Base-by-base conservation (phyloP, 768 basidiomycete species). In the Podaxis sp. region DNA sequence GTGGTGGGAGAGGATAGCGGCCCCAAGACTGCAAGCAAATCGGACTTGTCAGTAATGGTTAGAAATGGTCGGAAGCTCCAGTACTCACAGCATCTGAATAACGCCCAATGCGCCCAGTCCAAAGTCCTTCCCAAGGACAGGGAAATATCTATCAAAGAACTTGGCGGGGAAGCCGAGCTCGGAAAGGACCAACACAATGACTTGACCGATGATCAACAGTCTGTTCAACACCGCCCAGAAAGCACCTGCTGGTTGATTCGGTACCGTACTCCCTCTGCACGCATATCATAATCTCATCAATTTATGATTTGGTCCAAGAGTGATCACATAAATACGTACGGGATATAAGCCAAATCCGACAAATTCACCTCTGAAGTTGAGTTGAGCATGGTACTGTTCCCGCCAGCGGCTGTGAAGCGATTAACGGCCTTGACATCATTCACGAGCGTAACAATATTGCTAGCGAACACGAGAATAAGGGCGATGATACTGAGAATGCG, bases 151-250 rank as follows among this genome's bases (percentile, higher is more conserved):
- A 71, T 86, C 81, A 76, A 96, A 96, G 80, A 94, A 91, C 33
- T 78, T 71, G 7, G 83, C 74, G 11, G 93, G 93, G 84, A 92
- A 91, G 65, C 90, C 87, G 63, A 95, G 65, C 75, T 97, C 95
- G 61, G 94, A 90, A 62, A 95, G 74, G 65, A 95, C 75, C 69
- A 96, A 87, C 36, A 93, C 80, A 69, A 95, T 73, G 64, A 89
- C 84, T 78, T 95, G 91, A 74, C 91, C 87, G 65, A 95, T 85
- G 73, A 96, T 93, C 73, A 96, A 84, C 61, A 96, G 82, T 64
- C 92, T 82, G 75, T 93, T 93, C 65, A 96, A 78, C 65, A 96
- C 87, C 4, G 92, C 91, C 92, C 94, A 97, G 77, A 97, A 96
- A 8, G 86, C 84, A 28, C 95, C 95, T 19, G 92, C 95, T 33